Evolutionary conservation across 108 stramenopile genomes (phyloP), one percentile per base, ranked within the genome.

Genomic region (Nannochloropsis oceanica): DNA sequence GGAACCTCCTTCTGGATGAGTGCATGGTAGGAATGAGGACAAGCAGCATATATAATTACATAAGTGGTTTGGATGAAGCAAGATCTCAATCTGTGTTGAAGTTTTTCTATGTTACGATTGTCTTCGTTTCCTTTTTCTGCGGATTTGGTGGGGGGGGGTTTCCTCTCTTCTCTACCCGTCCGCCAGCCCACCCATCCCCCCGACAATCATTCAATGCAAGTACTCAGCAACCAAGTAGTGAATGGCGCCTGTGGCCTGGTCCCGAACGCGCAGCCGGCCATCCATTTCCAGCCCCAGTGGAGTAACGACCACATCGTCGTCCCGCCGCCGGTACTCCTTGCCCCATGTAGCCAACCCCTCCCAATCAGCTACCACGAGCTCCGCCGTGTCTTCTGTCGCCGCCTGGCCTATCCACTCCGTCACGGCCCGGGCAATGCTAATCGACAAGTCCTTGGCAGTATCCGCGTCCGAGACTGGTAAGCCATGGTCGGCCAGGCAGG

Each of bases 401-500:
- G 79, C 87, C 34, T 34, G 34, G 80, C 87, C 83, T 0, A 46
- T 42, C 44, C 87, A 84, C 25, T 81, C 44, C 24, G 46, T 84
- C 22, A 1, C 46, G 73, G 82, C 13, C 42, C 25, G 43, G 8
- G 50, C 81, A 25, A 14, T 24, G 81, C 44, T 25, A 25, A 13
- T 8, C 34, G 5, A 80, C 26, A 81, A 2, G 73, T 44, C 43
- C 25, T 14, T 20, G 43, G 27, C 25, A 22, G 80, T 34, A 44
- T 88, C 91, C 50, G 80, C 82, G 13, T 91, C 85, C 26, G 89
- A 79, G 44, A 26, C 82, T 14, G 43, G 86, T 79, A 73, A 44
- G 27, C 91, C 91, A 88, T 90, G 89, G 80, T 93, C 85, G 25
- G 91, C 86, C 83, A 95, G 79, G 84, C 91, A 93, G 10, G 94